Base-by-base conservation (phyloP, 345 rosid genomes). In the Ceriops zippeliana region DNA sequence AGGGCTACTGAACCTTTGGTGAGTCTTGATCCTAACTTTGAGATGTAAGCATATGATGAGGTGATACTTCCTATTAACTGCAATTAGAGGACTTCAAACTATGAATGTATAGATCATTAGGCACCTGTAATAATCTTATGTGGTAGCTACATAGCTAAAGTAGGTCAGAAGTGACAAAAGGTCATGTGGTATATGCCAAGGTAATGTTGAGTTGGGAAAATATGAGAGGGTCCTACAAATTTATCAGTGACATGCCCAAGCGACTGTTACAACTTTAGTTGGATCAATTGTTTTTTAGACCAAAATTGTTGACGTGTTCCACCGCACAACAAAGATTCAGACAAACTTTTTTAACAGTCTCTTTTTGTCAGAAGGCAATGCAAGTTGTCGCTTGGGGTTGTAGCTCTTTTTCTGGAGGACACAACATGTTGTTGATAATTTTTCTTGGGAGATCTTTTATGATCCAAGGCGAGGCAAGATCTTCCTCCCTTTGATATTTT, bases 171-270 rank as follows among this genome's bases (percentile, higher is more conserved):
- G 35, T 77, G 88, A 84, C 82, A 85, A 76, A 83, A 70, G 28
- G 80, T 85, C 79, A 82, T 83, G 78, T 80, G 87, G 32, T 66
- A 60, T 73, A 32, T 54, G 79, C 66, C 69, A 63, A 78, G 66
- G 63, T 61, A 64, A 62, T 56, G 76, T 67, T 86, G 86, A 86
- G 93, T 80, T 88, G 90, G 87, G 83, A 62, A 67, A 47, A 57
- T 63, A 70, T 61, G 76, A 49, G 58, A 65, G 61, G 86, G 86
- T 54, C 89, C 89, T 68, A 76, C 79, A 56, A 67, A 74, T 81
- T 68, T 66, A 59, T 68, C 68, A 53, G 1, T 52, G 85, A 78
- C 80, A 76, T 80, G 85, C 70, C 73, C 30, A 51, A 26, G 58
- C 53, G 63, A 67, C 63, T 35, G 22, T 66, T 46, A 30, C 32